Base-by-base conservation (phyloP, 1,284 basidiomycete species). In the Cryptococcus sp. region DNA sequence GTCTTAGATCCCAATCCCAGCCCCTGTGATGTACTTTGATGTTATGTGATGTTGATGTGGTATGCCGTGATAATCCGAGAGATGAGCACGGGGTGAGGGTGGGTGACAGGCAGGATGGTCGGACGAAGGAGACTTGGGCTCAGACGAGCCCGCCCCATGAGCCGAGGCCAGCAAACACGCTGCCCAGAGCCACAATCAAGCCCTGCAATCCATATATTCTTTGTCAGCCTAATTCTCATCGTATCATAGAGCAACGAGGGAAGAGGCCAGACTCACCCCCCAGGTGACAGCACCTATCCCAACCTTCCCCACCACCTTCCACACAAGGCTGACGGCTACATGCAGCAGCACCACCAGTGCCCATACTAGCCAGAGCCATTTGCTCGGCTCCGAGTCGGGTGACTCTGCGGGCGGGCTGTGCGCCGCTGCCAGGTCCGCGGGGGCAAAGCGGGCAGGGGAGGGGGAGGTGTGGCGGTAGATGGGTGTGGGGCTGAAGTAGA, bases 211-310 rank as follows among this genome's bases (percentile, higher is more conserved):
- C 42, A 40, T n/a, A n/a, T n/a, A n/a, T n/a, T n/a, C n/a, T n/a
- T 46, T 24, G 38, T n/a, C 24, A 42, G 23, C 37, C 16, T 15
- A 33, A 11, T 8, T 49, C 21, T 20, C 13, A 16, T 49, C 28
- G 16, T 33, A 15, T 33, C 21, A 11, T n/a, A 20, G 20, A 7
- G 24, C 39, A 28, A 37, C 11, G 9, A 36, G 33, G 3, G 6
- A 36, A 4, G 12, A n/a, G 39, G 15, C 13, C 8, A 40, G 3
- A 75, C 76, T 71, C 57, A 77, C 76, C 39, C 75, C 76, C 76
- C 76, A 77, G 12, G 75, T 77, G 2, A 77, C 75, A 2, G 76
- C 73, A 0, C 70, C 75, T 1, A 77, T 63, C 8, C 76, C 76
- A 21, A 73, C 64, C 16, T 70, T 61, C 9, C 75, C 71, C 1